Evolutionary conservation across 345 rosid species (phyloP).

Genomic region (Cardiospermum halicacabum): DNA sequence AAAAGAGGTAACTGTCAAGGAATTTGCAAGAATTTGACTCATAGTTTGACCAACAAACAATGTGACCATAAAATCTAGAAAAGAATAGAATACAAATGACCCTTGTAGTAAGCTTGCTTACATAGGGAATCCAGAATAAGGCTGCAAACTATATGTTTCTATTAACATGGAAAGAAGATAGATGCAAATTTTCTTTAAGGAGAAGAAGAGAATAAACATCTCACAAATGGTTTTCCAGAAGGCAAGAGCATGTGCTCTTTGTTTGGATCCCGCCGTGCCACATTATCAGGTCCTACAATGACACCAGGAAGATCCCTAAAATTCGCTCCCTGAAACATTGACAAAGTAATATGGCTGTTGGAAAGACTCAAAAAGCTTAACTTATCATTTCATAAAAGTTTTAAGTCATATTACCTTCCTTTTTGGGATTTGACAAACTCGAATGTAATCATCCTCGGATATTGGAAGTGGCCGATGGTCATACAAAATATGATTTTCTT

Average conservation of each 20-base stretch:
- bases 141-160: not conserved
- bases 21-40: not conserved
- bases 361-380: not conserved
- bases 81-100: not conserved
- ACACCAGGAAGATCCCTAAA: slow-evolving; percentile 91
- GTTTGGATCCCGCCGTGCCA: slow-evolving; percentile 54
- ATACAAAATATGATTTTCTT: slow-evolving; percentile 33
- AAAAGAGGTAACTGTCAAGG: not conserved
- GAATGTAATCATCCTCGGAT: slow-evolving; percentile 51
- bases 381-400: not conserved
- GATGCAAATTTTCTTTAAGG: not conserved
- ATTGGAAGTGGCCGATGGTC: slow-evolving; percentile 64
- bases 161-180: not conserved
- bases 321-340: slow-evolving; percentile 69
- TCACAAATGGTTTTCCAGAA: slow-evolving; percentile 83
- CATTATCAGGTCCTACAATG: slow-evolving; percentile 59
- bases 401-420: slow-evolving; percentile 48
- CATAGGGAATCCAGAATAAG: not conserved
- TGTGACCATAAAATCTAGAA: not conserved
- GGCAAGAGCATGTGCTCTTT: slow-evolving; percentile 48
- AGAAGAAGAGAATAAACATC: slow-evolving; percentile 14
- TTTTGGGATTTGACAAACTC: slow-evolving; percentile 86
- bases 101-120: not conserved
- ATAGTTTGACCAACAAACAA: not conserved
- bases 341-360: slow-evolving; percentile 19